These are phyloP conservation scores for Trichoderma erinaceum DNA, from an alignment of 495 filamentous ascomycete genomes.

Conservation along the genomic window DNA sequence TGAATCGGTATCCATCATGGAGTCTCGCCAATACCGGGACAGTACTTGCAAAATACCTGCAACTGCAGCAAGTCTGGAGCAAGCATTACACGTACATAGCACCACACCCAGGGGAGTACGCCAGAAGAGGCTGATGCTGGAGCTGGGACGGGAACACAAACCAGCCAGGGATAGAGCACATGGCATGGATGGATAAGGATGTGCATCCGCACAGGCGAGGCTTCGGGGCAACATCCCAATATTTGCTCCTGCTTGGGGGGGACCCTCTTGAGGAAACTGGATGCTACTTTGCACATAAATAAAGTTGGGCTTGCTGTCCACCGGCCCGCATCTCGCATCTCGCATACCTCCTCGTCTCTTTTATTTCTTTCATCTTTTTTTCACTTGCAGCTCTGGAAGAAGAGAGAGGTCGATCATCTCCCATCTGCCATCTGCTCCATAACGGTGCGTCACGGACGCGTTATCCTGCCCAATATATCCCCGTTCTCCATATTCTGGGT, in stretches of 20 bases:
- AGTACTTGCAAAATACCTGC: background rate
- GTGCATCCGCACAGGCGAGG: background rate
- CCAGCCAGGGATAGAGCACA: background rate
- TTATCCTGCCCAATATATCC: background rate
- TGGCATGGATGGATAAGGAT: constrained; percentile 9
- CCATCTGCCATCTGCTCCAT: background rate
- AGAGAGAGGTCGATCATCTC: background rate
- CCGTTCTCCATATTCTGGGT: background rate
- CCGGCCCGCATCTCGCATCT: background rate
- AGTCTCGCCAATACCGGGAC: background rate
- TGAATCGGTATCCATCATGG: background rate
- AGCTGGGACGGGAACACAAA: background rate
- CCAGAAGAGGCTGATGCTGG: background rate
- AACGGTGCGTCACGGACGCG: background rate
- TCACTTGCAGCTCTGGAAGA: background rate
- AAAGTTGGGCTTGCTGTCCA: background rate
- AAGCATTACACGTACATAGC: background rate
- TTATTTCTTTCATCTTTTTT: background rate
- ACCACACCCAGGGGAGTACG: background rate
- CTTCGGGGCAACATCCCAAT: constrained; percentile 12
- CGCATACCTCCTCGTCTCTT: background rate
- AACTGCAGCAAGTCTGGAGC: background rate
- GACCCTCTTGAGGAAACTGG: background rate
- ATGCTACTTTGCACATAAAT: constrained; percentile 2
- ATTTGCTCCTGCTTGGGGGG: background rate